These are phyloP conservation scores for Scalesia atractyloides DNA, from an alignment of 129 eudicot species.

Conservation along the genomic window DNA sequence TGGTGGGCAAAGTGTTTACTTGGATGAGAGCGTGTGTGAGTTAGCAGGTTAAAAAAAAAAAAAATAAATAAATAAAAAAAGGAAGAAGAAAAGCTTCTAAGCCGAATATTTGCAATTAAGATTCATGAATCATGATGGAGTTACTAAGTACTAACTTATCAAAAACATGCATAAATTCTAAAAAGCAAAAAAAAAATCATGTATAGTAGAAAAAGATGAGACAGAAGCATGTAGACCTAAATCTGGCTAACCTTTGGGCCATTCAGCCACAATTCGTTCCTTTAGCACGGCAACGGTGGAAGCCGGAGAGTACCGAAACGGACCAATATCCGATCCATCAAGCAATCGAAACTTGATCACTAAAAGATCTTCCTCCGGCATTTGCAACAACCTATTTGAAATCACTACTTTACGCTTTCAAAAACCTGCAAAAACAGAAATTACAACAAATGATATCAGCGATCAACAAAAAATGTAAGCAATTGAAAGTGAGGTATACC, in stretches of 20 bases:
- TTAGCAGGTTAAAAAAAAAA: too few relatives aligned
- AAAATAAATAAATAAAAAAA: background rate
- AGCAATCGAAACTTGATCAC: slow-evolving; percentile 81
- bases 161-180: slow-evolving; percentile 2
- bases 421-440: slow-evolving; percentile 22
- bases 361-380: slow-evolving; percentile 95
- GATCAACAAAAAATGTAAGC: slow-evolving; percentile 1
- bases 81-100: background rate
- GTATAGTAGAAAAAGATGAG: background rate
- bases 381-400: slow-evolving; percentile 27
- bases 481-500: slow-evolving; percentile 20
- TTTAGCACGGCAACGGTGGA: slow-evolving; percentile 84
- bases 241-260: slow-evolving; percentile 83
- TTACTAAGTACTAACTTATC: background rate
- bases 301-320: slow-evolving; percentile 77
- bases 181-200: background rate
- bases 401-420: slow-evolving; percentile 2
- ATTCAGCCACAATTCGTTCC: slow-evolving; percentile 81
- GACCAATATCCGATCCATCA: slow-evolving; percentile 96
- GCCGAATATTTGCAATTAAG: slow-evolving; percentile 3
- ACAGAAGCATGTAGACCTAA: too few relatives aligned
- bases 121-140: slow-evolving; percentile 1
- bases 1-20: too few relatives aligned
- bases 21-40: too few relatives aligned
- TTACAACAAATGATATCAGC: background rate